Conservation (phyloP, 331 rosid genomes). For the Phaseolus coccineus region DNA sequence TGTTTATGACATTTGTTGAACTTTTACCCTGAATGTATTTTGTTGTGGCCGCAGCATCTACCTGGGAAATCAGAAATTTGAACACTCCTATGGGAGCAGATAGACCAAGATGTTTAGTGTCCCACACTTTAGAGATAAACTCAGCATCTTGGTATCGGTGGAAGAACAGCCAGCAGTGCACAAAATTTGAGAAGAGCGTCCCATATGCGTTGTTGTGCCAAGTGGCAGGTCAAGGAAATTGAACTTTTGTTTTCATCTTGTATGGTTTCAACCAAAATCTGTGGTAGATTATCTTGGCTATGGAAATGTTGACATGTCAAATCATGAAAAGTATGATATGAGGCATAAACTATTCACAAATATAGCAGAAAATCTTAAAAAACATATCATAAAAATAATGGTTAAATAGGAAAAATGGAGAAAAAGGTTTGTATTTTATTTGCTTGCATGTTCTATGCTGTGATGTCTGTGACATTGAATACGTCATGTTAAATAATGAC, state of each 20-base stretch:
- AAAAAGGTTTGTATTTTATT: neutral
- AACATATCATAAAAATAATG: neutral
- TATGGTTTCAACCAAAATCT: neutral
- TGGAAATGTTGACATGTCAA: neutral
- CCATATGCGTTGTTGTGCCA: constrained; percentile 89
- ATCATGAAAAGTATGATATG: constrained; percentile 2
- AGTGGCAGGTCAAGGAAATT: constrained; percentile 79
- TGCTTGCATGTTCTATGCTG: neutral
- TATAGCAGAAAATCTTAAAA: neutral
- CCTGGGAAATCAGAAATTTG: constrained; percentile 88
- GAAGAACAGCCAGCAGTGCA: constrained; percentile 63
- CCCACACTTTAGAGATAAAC: constrained; percentile 87
- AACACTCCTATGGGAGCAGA: constrained; percentile 74
- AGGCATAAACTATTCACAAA: constrained; percentile 9
- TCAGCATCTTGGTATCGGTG: constrained; percentile 76
- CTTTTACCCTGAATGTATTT: constrained; percentile 19
- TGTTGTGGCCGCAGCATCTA: constrained; percentile 69
- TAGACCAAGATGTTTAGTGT: constrained; percentile 73
- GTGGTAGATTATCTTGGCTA: neutral
- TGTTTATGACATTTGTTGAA: constrained; percentile 11
- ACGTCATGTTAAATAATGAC: constrained; percentile 39
- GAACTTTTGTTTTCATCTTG: constrained; percentile 21
- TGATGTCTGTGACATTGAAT: constrained; percentile 31
- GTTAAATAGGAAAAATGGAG: neutral
- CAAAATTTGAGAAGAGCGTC: constrained; percentile 88